Percentiles rank a stretch among this genome's conserved stretches.
phyloP scores from a whole-genome alignment of 768 basidiomycete species.

The Trametes cinnabarina region DNA sequence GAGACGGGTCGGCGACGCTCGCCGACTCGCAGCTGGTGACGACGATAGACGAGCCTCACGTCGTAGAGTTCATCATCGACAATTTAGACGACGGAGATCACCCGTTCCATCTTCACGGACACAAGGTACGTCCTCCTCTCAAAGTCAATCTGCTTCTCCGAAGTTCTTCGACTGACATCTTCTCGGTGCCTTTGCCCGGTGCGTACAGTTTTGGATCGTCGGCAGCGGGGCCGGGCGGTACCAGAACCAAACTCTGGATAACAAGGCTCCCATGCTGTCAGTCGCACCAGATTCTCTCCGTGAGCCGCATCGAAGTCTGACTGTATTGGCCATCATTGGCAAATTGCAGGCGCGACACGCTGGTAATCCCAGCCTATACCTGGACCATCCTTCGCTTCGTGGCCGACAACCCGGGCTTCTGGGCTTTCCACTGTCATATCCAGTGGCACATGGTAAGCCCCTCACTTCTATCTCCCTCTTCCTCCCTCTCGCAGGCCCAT shows the following conservation, averaged over 20 bases:
- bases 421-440: constrained; percentile 45
- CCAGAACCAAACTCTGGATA: constrained; percentile 29
- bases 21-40: constrained; percentile 25
- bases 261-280: constrained; percentile 36
- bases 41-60: constrained; percentile 23
- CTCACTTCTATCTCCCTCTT: neutral
- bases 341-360: constrained; percentile 36
- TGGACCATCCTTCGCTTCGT: constrained; percentile 41
- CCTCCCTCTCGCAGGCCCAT: neutral
- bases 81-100: constrained; percentile 33
- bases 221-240: constrained; percentile 37
- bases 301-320: neutral
- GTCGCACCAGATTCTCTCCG: neutral
- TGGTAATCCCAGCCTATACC: constrained; percentile 39
- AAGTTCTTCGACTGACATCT: neutral
- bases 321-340: neutral
- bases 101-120: constrained; percentile 41
- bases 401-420: constrained; percentile 44
- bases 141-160: neutral
- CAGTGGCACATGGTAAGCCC: constrained; percentile 22
- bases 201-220: constrained; percentile 32
- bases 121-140: constrained; percentile 18
- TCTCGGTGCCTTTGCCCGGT: neutral
- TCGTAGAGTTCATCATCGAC: constrained; percentile 28
- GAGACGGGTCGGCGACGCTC: constrained; percentile 15